phyloP scores from a whole-genome alignment of 345 rosid species.

The Clausena lansium region DNA sequence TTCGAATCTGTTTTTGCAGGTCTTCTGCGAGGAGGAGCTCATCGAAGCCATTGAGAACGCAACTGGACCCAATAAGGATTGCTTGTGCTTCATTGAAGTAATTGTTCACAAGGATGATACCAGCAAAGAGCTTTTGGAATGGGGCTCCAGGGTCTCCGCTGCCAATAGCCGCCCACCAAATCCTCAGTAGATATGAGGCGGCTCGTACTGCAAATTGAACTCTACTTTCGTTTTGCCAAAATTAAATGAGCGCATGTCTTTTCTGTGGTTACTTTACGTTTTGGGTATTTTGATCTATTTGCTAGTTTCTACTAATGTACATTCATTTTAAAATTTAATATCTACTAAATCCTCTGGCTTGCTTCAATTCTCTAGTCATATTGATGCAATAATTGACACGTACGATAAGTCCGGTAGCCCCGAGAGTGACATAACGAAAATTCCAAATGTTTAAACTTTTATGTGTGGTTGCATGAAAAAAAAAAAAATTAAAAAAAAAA shows the following conservation, averaged over 20 bases:
- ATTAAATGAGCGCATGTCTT: neutral
- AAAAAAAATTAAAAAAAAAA: too few relatives aligned
- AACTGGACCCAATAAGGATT: conserved; percentile 53
- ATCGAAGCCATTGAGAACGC: conserved; percentile 55
- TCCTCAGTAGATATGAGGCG: conserved; percentile 9
- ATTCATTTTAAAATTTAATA: neutral
- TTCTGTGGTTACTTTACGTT: neutral
- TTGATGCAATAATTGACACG: neutral
- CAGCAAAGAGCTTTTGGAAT: conserved; percentile 79
- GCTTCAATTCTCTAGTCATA: neutral
- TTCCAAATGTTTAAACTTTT: too few relatives aligned
- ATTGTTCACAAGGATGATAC: conserved; percentile 78
- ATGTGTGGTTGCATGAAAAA: too few relatives aligned
- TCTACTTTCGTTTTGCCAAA: neutral
- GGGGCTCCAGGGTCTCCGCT: conserved; percentile 77
- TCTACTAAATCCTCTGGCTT: neutral
- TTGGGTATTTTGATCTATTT: neutral
- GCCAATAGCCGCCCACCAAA: conserved; percentile 74
- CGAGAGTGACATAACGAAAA: too few relatives aligned
- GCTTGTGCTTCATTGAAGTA: conserved; percentile 78
- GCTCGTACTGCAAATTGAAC: neutral
- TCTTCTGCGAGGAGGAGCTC: conserved; percentile 61
- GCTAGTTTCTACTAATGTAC: neutral
- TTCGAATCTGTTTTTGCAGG: conserved; percentile 32
- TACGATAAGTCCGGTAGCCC: too few relatives aligned